Evolutionary conservation across 371 early-diverging fungal genomes (phyloP), one percentile per base, ranked within the genome.

Genomic region (Rhizopus sp.): DNA sequence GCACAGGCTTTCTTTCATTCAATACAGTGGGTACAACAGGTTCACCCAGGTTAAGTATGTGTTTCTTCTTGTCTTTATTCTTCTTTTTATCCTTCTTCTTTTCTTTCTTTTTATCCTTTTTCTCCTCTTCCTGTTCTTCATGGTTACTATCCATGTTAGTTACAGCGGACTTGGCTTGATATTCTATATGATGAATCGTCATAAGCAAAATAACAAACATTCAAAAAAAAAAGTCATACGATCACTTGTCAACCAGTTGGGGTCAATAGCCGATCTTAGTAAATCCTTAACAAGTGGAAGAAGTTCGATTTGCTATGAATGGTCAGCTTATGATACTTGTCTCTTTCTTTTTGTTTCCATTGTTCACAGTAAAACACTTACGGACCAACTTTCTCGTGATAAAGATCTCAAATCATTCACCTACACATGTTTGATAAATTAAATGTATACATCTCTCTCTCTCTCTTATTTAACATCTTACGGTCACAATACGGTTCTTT

Each of bases 311-410:
- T 63, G 68, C 80, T 80, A 59, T 54, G 54, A 62, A 48, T 12
- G 42, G 57, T 7, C 12, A 7, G 1, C 13, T n/a, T 17, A 16
- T 42, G 10, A 10, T n/a, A 3, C 9, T 41, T 15, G n/a, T 13
- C 13, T 41, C n/a, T n/a, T 2, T 15, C 6, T 15, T 33, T 46
- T 4, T 12, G 13, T 38, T 8, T 23, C 23, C 23, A 23, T 2
- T 23, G 23, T 23, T 23, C 23, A 23, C 23, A 2, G 23, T 23
- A 23, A 29, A 23, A 17, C 29, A 51, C 46, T 64, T 78, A 81
- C 81, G 59, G 68, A 62, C 81, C 81, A 81, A 50, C 81, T 81
- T 55, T 78, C 71, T 13, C 55, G 50, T 0, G 81, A 81, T 44
- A 81, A 59, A 13, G 70, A 55, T 15, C 71, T 70, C 15, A 81